Base-by-base conservation (phyloP, 805 yeast genomes). In the Metschnikowia shivogae region DNA sequence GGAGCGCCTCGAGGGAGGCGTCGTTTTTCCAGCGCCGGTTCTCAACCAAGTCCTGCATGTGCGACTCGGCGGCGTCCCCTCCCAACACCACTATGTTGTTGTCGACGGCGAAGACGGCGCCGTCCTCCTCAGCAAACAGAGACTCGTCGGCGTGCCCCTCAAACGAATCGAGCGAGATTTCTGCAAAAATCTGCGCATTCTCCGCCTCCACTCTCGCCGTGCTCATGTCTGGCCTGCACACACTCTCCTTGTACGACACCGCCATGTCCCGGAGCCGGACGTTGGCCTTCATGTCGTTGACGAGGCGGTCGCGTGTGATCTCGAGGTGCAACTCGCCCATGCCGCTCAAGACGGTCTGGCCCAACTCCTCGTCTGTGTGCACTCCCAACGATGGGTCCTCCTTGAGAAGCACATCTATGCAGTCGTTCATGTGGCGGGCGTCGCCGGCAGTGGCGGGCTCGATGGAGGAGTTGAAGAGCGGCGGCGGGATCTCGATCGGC, bases 281-380 rank as follows among this genome's bases (percentile, higher is more conserved):
- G 45, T 83, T 81, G 3, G 95, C 96, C 61, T 84, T 84, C 75
- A 89, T 73, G 46, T 89, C 96, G 35, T 77, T 78, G n/a, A 87
- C 66, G 34, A 89, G 73, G 44, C 97, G 73, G 56, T 88, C 93
- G 39, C 74, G 75, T 1, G 93, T 86, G 53, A 93, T 89, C 54
- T 93, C 98, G 40, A 93, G 72, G 66, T 93, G 99, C 39, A 93
- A 72, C 59, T 93, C 98, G 34, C 99, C 99, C 98, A 92, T 92
- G 28, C 99, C 99, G 14, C 96, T 82, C 27, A 93, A 65, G 24
- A 90, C 77, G 2, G 90, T 82, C 66, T 93, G 97, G 6, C 93
- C 96, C 45, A 88, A 73, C 54, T 92, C 98, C 47, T 88, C 90
- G 61, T 93, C 87, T 40, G 73, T 76, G 3, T 78, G 65, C 6